Conservation (phyloP, 2,329 filamentous ascomycete genomes). For the Metarhizium humberi region DNA sequence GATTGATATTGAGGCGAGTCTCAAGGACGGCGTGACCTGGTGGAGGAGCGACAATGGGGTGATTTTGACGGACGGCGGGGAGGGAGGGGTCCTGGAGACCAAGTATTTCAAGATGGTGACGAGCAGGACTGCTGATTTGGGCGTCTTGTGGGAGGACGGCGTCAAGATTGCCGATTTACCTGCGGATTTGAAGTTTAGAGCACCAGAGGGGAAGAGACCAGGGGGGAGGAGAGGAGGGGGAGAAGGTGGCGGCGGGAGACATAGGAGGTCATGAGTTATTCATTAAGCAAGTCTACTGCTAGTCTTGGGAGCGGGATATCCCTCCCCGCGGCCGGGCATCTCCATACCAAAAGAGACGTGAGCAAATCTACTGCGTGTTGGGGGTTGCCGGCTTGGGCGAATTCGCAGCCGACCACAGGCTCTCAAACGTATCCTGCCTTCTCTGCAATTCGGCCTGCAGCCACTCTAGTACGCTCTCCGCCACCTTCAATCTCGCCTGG, state of each 20-base stretch:
- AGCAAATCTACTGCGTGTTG: not conserved
- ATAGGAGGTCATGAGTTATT: constrained; percentile 19
- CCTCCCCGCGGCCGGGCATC: not conserved
- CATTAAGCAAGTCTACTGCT: not conserved
- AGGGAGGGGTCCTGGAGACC: constrained; percentile 51
- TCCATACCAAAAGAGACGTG: not conserved
- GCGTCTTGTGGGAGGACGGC: constrained; percentile 63
- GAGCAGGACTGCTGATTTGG: constrained; percentile 48
- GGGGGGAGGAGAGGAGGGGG: constrained; percentile 7
- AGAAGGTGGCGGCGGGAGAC: constrained; percentile 21
- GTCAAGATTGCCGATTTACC: constrained; percentile 59
- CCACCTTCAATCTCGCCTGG: constrained; percentile 27
- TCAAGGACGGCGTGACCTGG: constrained; percentile 57
- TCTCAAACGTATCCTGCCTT: constrained; percentile 5
- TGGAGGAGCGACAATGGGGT: constrained; percentile 75
- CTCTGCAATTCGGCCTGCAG: constrained; percentile 18
- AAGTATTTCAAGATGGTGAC: constrained; percentile 65
- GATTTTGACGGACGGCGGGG: constrained; percentile 53
- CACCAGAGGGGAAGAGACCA: constrained; percentile 39
- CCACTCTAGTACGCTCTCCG: constrained; percentile 27
- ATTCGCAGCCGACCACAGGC: constrained; percentile 1
- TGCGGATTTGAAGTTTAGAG: constrained; percentile 38
- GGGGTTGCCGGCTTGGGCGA: not conserved
- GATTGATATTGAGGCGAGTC: constrained; percentile 59
- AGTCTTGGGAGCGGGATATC: not conserved